These are phyloP conservation scores for Geranium incanum DNA, from an alignment of 441 rosid species.

Conservation along the genomic window DNA sequence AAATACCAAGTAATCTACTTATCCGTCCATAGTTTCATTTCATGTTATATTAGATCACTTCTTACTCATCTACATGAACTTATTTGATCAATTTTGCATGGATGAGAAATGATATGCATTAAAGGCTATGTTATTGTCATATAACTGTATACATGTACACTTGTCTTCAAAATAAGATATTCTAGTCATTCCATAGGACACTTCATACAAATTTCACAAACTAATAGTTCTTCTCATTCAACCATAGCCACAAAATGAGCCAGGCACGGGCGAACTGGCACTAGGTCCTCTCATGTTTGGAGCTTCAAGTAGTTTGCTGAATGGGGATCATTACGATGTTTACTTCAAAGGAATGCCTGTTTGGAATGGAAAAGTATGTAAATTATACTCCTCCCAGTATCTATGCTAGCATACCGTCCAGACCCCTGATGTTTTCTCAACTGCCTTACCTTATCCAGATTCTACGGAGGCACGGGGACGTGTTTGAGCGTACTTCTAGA, in stretches of 20 bases:
- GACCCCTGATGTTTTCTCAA: constrained; percentile 3
- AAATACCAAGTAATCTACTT: neutral
- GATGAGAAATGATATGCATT: neutral
- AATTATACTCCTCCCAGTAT: constrained; percentile 11
- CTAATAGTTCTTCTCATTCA: constrained; percentile 13
- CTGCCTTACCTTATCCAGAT: constrained; percentile 32
- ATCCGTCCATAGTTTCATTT: neutral
- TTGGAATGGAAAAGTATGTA: constrained; percentile 60
- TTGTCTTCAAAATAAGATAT: neutral
- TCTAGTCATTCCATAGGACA: neutral
- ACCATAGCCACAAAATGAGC: constrained; percentile 48
- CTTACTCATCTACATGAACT: neutral
- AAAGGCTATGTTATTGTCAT: neutral
- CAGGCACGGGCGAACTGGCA: constrained; percentile 81
- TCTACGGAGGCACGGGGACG: constrained; percentile 84
- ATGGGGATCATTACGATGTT: constrained; percentile 64
- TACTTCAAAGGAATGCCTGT: constrained; percentile 78
- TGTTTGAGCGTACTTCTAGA: constrained; percentile 65
- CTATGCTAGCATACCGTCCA: neutral
- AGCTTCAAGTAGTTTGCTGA: constrained; percentile 65
- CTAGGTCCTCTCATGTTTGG: constrained; percentile 75
- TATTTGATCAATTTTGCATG: neutral
- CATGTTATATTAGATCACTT: neutral
- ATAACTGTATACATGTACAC: neutral
- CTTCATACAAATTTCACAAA: neutral